These are phyloP conservation scores for Phytophthora kernoviae DNA, from an alignment of 352 stramenopile species.

Conservation along the genomic window DNA sequence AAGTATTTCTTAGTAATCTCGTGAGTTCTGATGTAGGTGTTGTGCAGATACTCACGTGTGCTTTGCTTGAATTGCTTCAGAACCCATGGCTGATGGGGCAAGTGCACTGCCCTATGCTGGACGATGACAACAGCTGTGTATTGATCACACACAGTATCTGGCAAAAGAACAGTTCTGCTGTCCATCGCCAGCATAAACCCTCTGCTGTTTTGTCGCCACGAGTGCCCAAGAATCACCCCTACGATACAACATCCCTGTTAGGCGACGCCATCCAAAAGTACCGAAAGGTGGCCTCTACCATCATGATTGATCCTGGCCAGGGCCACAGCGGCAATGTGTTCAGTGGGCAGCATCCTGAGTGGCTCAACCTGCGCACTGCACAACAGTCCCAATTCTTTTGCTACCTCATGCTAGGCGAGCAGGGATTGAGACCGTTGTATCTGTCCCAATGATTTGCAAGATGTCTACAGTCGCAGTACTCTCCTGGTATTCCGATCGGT, in stretches of 20 bases:
- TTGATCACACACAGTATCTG: slow-evolving; percentile 74
- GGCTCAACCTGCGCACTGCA: slow-evolving; percentile 51
- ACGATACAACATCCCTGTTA: slow-evolving; percentile 37
- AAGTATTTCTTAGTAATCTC: slow-evolving; percentile 6
- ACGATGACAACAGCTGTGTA: slow-evolving; percentile 63
- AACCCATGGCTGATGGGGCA: slow-evolving; percentile 75
- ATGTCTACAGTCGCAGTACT: slow-evolving; percentile 80
- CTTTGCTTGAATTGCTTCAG: slow-evolving; percentile 25
- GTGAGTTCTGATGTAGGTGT: neutral
- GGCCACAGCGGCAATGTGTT: slow-evolving; percentile 76
- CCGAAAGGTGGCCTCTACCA: slow-evolving; percentile 65
- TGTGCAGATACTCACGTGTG: slow-evolving; percentile 1
- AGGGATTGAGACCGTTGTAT: slow-evolving; percentile 68
- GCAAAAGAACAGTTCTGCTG: slow-evolving; percentile 47
- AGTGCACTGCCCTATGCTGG: slow-evolving; percentile 70
- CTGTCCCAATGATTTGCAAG: slow-evolving; percentile 84
- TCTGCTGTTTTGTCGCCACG: slow-evolving; percentile 24
- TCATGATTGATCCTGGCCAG: slow-evolving; percentile 82
- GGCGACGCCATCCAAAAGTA: slow-evolving; percentile 73
- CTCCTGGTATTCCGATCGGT: slow-evolving; percentile 76
- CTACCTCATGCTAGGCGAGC: slow-evolving; percentile 69
- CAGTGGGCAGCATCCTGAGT: slow-evolving; percentile 73
- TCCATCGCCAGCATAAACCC: slow-evolving; percentile 9
- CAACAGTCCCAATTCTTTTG: slow-evolving; percentile 80
- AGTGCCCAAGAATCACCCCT: slow-evolving; percentile 23